Conservation (phyloP, 2,329 filamentous ascomycete species). For the Calonectria pteridis region DNA sequence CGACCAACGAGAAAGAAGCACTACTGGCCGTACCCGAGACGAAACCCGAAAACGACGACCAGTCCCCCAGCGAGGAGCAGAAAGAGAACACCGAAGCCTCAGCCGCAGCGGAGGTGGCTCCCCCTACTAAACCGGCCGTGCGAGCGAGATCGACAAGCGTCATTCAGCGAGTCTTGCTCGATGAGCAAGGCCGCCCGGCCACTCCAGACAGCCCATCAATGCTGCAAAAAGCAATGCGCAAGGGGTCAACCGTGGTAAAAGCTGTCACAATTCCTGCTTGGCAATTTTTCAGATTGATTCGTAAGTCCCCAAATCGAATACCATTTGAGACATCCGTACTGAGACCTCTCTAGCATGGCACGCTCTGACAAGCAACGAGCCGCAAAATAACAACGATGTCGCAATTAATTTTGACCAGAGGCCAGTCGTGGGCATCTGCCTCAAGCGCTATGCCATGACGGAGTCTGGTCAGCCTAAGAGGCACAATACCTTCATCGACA, state of each 20-base stretch:
- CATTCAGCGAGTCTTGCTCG: conserved; percentile 70
- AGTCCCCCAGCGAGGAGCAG: neutral
- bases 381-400: conserved; percentile 79
- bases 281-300: conserved; percentile 96
- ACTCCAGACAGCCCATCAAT: conserved; percentile 57
- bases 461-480: conserved; percentile 76
- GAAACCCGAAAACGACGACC: neutral
- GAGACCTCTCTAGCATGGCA: conserved; percentile 80
- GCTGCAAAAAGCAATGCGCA: conserved; percentile 58
- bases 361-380: conserved; percentile 68
- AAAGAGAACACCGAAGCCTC: neutral
- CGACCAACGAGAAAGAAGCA: conserved; percentile 31
- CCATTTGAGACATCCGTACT: conserved; percentile 41
- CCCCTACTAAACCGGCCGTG: conserved; percentile 49
- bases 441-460: conserved; percentile 87
- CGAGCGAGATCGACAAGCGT: conserved; percentile 69
- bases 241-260: conserved; percentile 69
- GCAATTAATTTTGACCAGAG: conserved; percentile 88
- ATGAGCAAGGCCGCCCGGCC: conserved; percentile 61
- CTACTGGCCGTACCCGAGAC: conserved; percentile 8
- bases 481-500: conserved; percentile 88
- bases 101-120: neutral
- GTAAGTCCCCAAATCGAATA: conserved; percentile 62
- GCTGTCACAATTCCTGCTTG: conserved; percentile 96
- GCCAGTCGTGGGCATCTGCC: conserved; percentile 90